A percentile compares a stretch with the other conserved stretches of the same genome.
Evolutionary conservation across 257 asterid species (phyloP).

Genomic region (Cruciata laevipes): DNA sequence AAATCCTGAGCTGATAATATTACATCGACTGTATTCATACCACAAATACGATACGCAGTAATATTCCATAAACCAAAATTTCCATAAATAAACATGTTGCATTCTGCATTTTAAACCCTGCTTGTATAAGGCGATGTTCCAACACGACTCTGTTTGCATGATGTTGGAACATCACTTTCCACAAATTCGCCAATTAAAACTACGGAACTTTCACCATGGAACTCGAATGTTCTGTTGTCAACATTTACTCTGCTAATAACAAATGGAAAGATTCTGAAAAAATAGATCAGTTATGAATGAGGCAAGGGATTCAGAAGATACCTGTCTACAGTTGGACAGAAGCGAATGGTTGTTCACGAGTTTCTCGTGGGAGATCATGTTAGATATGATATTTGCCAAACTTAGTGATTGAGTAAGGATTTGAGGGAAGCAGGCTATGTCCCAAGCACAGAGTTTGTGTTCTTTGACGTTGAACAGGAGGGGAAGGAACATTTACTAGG

Average conservation of each 20-base stretch:
- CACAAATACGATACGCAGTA: no score
- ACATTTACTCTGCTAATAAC: slow-evolving; percentile 31
- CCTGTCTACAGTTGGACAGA: slow-evolving; percentile 47
- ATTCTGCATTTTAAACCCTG: no score
- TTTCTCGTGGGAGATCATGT: slow-evolving; percentile 41
- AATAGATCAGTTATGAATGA: slow-evolving; percentile 24
- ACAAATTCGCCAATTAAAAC: no score
- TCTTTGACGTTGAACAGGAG: slow-evolving; percentile 43
- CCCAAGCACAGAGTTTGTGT: slow-evolving; percentile 35
- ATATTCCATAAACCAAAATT: no score
- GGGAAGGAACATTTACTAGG: slow-evolving; percentile 38
- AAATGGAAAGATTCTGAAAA: slow-evolving; percentile 35
- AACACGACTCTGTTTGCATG: no score
- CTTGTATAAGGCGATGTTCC: no score
- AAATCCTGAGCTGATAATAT: no score
- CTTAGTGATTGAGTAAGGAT: slow-evolving; percentile 28
- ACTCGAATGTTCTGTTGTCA: slow-evolving; percentile 37
- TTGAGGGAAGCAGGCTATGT: slow-evolving; percentile 30
- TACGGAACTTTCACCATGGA: no score
- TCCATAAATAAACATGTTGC: no score
- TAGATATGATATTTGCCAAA: slow-evolving; percentile 28
- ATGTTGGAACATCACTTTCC: no score
- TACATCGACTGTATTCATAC: no score
- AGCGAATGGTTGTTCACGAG: slow-evolving; percentile 33
- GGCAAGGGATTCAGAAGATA: slow-evolving; percentile 26